Percentiles rank a stretch among this genome's conserved stretches.
Evolutionary conservation across 2,329 filamentous ascomycete genomes (phyloP).

Genomic region (Aspergillus calidoustus): DNA sequence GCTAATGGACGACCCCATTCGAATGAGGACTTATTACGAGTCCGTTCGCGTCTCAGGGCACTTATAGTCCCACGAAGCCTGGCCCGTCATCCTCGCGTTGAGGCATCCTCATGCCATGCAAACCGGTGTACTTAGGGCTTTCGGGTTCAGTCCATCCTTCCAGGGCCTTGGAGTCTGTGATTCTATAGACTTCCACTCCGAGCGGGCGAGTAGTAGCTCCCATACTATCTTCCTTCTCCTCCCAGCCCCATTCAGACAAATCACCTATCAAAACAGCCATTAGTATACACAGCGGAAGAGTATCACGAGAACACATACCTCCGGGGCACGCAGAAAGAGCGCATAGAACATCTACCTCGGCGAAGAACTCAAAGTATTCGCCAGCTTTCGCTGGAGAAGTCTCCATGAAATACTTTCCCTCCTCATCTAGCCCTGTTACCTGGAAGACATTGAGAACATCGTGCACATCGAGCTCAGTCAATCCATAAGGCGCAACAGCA

Average conservation of each 20-base stretch:
- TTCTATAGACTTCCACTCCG: constrained; percentile 71
- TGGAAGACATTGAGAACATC: constrained; percentile 88
- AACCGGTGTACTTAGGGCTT: constrained; percentile 64
- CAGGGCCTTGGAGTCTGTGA: constrained; percentile 60
- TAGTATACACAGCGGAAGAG: constrained; percentile 13
- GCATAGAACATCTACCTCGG: constrained; percentile 75
- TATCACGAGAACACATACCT: constrained; percentile 42
- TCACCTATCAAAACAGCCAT: constrained; percentile 56
- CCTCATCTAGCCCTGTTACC: constrained; percentile 74
- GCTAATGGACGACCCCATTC: background rate
- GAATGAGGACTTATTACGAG: background rate
- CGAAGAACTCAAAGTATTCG: constrained; percentile 74
- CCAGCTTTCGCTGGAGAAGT: constrained; percentile 52
- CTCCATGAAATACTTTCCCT: constrained; percentile 76
- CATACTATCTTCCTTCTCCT: constrained; percentile 58
- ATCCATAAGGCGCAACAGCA: constrained; percentile 69
- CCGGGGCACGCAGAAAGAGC: constrained; percentile 74
- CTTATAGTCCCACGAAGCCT: constrained; percentile 33
- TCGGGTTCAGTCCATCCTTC: constrained; percentile 67
- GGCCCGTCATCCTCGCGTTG: constrained; percentile 35
- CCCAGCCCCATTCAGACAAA: constrained; percentile 80
- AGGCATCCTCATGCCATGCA: constrained; percentile 66
- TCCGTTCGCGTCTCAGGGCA: background rate
- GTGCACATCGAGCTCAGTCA: constrained; percentile 76
- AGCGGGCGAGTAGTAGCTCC: constrained; percentile 74